Conservation (phyloP, 495 filamentous ascomycete species). For the Bathelium albidoporum region DNA sequence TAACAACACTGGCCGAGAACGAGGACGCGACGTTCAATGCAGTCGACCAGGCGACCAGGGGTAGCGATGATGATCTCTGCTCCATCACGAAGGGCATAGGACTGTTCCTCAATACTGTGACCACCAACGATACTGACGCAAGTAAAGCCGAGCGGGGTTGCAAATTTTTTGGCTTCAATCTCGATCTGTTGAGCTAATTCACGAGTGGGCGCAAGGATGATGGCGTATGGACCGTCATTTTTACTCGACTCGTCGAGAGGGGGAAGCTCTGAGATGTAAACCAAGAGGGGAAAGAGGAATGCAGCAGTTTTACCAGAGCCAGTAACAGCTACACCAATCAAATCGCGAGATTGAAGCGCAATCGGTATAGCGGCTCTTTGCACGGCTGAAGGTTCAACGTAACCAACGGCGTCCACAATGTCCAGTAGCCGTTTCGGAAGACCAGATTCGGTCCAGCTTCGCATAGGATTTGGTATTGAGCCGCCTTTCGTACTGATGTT, state of each 20-base stretch:
- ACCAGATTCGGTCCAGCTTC: constrained; percentile 79
- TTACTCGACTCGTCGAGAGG: constrained; percentile 78
- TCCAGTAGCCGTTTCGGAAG: constrained; percentile 73
- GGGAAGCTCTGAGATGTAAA: constrained; percentile 90
- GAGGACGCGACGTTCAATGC: constrained; percentile 83
- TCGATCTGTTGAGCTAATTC: constrained; percentile 98
- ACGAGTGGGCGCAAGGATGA: constrained; percentile 95
- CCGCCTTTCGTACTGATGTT: constrained; percentile 91
- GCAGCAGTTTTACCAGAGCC: constrained; percentile 98
- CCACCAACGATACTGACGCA: constrained; percentile 97
- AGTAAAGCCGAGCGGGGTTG: constrained; percentile 81
- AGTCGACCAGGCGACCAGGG: constrained; percentile 92
- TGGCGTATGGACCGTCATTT: constrained; percentile 91
- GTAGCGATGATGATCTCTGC: constrained; percentile 99
- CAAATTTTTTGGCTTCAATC: constrained; percentile 87
- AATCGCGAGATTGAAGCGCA: constrained; percentile 81
- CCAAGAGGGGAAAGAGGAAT: constrained; percentile 87
- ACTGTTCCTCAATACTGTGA: constrained; percentile 90
- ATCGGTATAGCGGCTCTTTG: constrained; percentile 95
- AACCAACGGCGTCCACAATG: constrained; percentile 76
- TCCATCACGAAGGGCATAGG: constrained; percentile 83
- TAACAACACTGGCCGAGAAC: constrained; percentile 96
- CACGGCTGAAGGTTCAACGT: constrained; percentile 85
- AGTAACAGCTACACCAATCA: constrained; percentile 96
- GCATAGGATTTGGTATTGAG: constrained; percentile 90